phyloP scores from a whole-genome alignment of 441 rosid species.

The Euphorbia celastroides region DNA sequence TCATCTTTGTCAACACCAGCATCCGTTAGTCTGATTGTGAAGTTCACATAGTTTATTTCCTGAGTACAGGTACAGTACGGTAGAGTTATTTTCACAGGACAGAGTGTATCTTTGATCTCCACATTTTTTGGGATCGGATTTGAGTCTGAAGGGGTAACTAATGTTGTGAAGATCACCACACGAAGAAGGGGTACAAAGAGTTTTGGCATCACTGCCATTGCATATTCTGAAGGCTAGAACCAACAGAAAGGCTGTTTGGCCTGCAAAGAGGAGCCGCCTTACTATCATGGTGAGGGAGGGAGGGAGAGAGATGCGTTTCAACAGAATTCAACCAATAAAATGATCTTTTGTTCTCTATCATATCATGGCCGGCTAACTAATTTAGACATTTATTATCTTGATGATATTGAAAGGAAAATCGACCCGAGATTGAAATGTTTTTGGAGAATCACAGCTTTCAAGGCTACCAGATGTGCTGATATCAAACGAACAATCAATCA shows the following conservation, averaged over 20 bases:
- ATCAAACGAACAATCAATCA: slow-evolving; percentile 23
- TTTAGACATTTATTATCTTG: neutral
- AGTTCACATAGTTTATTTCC: neutral
- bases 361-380: neutral
- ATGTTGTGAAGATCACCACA: neutral
- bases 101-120: neutral
- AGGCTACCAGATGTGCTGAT: slow-evolving; percentile 26
- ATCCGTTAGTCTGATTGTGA: neutral
- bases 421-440: neutral
- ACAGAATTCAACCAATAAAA: neutral
- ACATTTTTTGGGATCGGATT: neutral
- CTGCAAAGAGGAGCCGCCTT: neutral
- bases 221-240: neutral
- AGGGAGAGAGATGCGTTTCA: neutral
- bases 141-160: neutral
- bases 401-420: slow-evolving; percentile 14
- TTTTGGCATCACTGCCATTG: neutral
- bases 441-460: slow-evolving; percentile 23
- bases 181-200: neutral
- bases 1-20: neutral
- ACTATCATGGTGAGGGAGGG: neutral
- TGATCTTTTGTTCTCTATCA: too few relatives aligned
- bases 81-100: neutral
- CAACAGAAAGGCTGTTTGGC: neutral
- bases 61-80: neutral